A percentile compares a stretch with the other conserved stretches of the same genome.
phyloP scores from a whole-genome alignment of 2,329 filamentous ascomycete genomes.

The Ceratocystis ficicola region DNA sequence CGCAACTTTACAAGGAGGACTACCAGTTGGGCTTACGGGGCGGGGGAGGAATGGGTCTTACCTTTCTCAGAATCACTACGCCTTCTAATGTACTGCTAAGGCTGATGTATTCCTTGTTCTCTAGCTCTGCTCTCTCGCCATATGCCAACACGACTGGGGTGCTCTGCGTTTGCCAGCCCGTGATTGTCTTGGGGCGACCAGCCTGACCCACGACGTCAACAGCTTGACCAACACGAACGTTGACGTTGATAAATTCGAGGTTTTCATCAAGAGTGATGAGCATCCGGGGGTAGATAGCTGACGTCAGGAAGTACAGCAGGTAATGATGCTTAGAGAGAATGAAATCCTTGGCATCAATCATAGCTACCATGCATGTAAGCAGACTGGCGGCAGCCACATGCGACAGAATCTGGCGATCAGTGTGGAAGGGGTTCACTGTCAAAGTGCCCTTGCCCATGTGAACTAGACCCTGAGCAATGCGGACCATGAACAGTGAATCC shows the following conservation, averaged over 20 bases:
- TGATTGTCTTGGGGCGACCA: conserved; percentile 95
- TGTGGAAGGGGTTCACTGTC: conserved; percentile 96
- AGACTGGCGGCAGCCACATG: conserved; percentile 81
- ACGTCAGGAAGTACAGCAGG: conserved; percentile 91
- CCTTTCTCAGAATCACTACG: conserved; percentile 92
- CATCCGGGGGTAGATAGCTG: conserved; percentile 94
- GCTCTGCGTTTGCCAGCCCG: conserved; percentile 98
- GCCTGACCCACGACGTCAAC: conserved; percentile 97
- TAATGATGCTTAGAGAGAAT: conserved; percentile 63
- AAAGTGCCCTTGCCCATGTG: conserved; percentile 99
- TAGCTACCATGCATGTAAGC: conserved; percentile 76
- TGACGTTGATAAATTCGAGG: conserved; percentile 84
- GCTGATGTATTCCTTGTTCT: conserved; percentile 94
- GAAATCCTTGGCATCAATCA: conserved; percentile 91
- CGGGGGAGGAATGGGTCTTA: conserved; percentile 34
- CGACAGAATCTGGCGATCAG: conserved; percentile 89
- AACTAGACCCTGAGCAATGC: conserved; percentile 89
- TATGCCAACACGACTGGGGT: conserved; percentile 93
- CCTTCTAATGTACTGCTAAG: conserved; percentile 86
- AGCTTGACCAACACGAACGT: conserved; percentile 92
- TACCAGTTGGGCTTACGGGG: neutral
- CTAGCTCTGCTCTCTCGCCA: conserved; percentile 88
- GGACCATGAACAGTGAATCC: conserved; percentile 96
- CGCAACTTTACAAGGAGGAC: neutral
- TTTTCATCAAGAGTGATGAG: conserved; percentile 92